Evolutionary conservation across 345 rosid species (phyloP).

Genomic region (Carallia brachiata): DNA sequence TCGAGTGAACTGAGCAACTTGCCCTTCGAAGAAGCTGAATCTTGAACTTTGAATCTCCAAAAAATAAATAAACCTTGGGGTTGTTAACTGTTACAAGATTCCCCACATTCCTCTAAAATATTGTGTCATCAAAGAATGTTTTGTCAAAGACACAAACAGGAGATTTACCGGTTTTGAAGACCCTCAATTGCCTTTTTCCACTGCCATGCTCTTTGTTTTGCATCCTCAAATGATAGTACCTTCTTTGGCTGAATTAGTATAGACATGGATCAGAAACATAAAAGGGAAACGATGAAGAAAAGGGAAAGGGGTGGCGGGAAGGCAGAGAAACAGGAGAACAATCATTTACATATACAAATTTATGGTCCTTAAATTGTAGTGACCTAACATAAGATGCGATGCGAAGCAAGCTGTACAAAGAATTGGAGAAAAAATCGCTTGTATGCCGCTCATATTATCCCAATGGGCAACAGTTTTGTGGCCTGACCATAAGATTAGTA

Average conservation of each 20-base stretch:
- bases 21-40: constrained; percentile 24
- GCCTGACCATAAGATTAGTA: too few relatives aligned
- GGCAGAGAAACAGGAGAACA: too few relatives aligned
- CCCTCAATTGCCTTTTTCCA: constrained; percentile 96
- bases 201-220: constrained; percentile 84
- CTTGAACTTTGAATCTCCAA: constrained; percentile 19
- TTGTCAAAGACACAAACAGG: constrained; percentile 7
- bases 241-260: constrained; percentile 76
- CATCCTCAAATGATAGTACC: constrained; percentile 84
- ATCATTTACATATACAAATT: too few relatives aligned
- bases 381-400: neutral
- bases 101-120: constrained; percentile 24
- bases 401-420: neutral
- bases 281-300: neutral
- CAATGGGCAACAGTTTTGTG: neutral
- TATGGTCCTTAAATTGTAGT: too few relatives aligned
- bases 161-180: constrained; percentile 72
- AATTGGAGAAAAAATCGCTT: too few relatives aligned
- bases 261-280: constrained; percentile 15
- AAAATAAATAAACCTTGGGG: constrained; percentile 25
- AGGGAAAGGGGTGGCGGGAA: neutral
- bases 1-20: constrained; percentile 1
- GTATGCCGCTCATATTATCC: too few relatives aligned
- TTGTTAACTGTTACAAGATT: constrained; percentile 13
- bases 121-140: constrained; percentile 26